Percentiles rank a stretch among this genome's conserved stretches.
Conservation (phyloP, 352 stramenopile genomes). For the Peronospora tabacina region DNA sequence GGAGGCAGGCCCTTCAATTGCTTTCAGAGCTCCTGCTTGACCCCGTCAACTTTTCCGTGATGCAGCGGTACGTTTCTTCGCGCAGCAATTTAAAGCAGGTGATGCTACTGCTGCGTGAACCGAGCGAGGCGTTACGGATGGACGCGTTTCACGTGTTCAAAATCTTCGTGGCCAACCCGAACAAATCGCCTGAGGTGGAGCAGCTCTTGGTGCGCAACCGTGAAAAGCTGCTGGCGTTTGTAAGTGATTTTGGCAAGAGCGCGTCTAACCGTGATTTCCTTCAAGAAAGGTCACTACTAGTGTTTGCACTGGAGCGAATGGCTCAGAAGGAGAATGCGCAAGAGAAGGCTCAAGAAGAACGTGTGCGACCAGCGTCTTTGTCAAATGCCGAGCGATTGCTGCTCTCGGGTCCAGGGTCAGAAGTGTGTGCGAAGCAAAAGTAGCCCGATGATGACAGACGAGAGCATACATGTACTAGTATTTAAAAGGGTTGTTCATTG, state of each 20-base stretch:
- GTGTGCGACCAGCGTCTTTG: constrained; percentile 36
- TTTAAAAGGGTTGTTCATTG: constrained; percentile 22
- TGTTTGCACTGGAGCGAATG: constrained; percentile 67
- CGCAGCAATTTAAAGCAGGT: constrained; percentile 63
- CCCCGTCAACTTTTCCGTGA: constrained; percentile 65
- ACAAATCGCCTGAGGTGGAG: constrained; percentile 69
- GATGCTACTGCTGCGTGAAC: constrained; percentile 69
- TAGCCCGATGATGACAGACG: constrained; percentile 14
- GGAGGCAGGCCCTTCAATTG: constrained; percentile 61
- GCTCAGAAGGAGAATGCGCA: constrained; percentile 28
- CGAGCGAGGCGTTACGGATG: constrained; percentile 68
- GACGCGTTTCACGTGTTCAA: constrained; percentile 86
- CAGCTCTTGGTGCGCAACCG: constrained; percentile 63
- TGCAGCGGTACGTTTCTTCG: constrained; percentile 70
- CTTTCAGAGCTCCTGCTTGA: constrained; percentile 69
- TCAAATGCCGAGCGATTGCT: constrained; percentile 29
- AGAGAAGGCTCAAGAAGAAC: constrained; percentile 18
- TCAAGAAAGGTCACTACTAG: constrained; percentile 60
- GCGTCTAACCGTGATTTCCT: constrained; percentile 68
- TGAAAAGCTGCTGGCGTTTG: constrained; percentile 70
- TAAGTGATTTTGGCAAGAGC: constrained; percentile 68
- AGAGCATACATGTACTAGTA: constrained; percentile 23
- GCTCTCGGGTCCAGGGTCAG: constrained; percentile 28
- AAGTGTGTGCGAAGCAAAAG: constrained; percentile 36
- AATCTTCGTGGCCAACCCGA: constrained; percentile 83